Percentiles rank a stretch among this genome's conserved stretches.
These are phyloP conservation scores for Bonia amplexicaulis DNA, from an alignment of 176 grass and related monocot species.

Conservation along the genomic window DNA sequence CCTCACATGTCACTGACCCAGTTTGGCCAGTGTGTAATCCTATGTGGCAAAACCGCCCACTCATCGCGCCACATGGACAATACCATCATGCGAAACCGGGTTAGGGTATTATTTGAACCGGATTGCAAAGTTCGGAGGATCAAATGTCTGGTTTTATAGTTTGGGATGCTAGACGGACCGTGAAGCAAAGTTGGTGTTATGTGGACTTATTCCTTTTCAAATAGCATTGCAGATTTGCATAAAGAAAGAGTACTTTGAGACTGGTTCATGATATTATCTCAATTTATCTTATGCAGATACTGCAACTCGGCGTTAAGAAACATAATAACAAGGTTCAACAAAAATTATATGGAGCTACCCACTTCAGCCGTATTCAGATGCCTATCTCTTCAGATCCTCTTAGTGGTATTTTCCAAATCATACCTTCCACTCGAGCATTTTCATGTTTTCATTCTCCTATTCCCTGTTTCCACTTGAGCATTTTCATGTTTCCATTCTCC, in stretches of 20 bases:
- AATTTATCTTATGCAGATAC: conserved; percentile 51
- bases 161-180: no score
- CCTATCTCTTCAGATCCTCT: conserved; percentile 81
- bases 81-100: no score
- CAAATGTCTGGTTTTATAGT: no score
- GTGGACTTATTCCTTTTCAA: not conserved
- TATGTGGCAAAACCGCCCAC: no score
- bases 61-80: no score
- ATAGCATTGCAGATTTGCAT: not conserved
- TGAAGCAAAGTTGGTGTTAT: no score
- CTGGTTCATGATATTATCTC: not conserved
- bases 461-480: not conserved
- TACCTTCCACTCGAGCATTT: conserved; percentile 13
- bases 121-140: no score
- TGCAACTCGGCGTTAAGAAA: conserved; percentile 60
- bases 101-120: no score
- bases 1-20: no score
- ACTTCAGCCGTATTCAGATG: conserved; percentile 74
- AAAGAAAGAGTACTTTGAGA: not conserved
- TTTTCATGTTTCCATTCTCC: conserved; percentile 6
- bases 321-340: conserved; percentile 53
- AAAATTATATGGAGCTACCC: conserved; percentile 52
- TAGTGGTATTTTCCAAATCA: conserved; percentile 51
- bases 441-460: not conserved
- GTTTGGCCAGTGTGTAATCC: no score